phyloP scores from a whole-genome alignment of 2,329 filamentous ascomycete genomes.

The Dothideomycetes sp. region DNA sequence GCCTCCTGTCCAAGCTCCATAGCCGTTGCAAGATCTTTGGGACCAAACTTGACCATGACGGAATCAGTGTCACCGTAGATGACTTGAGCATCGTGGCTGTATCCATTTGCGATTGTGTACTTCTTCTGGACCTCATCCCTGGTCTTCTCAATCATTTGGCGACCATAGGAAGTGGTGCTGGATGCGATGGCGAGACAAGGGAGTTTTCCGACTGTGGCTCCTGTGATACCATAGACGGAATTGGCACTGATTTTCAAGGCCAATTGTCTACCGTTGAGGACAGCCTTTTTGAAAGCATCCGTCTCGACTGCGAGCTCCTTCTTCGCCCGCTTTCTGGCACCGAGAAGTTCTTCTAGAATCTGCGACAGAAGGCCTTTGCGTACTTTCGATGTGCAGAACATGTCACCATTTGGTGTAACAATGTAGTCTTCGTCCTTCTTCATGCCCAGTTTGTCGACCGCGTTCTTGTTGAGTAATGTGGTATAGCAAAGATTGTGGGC shows the following conservation, averaged over 20 bases:
- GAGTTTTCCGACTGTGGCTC: constrained; percentile 89
- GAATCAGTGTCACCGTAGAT: constrained; percentile 99
- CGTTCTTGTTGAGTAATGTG: constrained; percentile 70
- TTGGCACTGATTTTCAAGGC: constrained; percentile 96
- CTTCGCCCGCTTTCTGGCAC: constrained; percentile 92
- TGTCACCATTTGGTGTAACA: constrained; percentile 85
- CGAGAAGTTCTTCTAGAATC: constrained; percentile 85
- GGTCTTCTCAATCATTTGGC: constrained; percentile 98
- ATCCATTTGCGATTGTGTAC: constrained; percentile 90
- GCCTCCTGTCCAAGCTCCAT: constrained; percentile 97
- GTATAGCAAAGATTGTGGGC: constrained; percentile 98
- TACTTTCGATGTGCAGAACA: constrained; percentile 79
- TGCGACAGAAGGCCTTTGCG: constrained; percentile 87
- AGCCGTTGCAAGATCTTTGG: constrained; percentile 70
- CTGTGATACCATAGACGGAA: constrained; percentile 93
- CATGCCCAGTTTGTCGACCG: constrained; percentile 63
- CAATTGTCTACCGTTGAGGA: constrained; percentile 91
- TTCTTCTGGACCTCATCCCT: constrained; percentile 87
- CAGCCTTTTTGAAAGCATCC: constrained; percentile 94
- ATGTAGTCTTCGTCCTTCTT: constrained; percentile 93
- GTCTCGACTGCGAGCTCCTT: constrained; percentile 78
- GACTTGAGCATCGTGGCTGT: constrained; percentile 87
- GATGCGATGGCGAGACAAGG: constrained; percentile 92
- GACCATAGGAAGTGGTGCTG: constrained; percentile 92
- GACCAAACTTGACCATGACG: constrained; percentile 98